Base-by-base conservation (phyloP, 306 rosid species). In the Cucurbita argyrosperma region DNA sequence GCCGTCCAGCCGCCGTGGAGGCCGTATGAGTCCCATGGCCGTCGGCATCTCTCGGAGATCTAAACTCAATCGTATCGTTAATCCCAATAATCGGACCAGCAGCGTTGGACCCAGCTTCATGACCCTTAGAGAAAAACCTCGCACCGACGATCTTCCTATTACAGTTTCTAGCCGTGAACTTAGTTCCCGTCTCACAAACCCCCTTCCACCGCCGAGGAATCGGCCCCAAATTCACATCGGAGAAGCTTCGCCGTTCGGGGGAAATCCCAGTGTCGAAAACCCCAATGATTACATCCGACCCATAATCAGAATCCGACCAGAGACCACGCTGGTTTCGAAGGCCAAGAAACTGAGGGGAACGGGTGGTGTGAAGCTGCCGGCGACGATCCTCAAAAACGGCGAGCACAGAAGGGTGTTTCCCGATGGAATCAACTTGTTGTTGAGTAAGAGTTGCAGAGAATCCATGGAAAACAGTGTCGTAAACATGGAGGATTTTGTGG, bases 11-110 rank as follows among this genome's bases (percentile, higher is more conserved):
- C 1, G 96, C 98, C 5, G 98, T 92, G 9, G 96, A 88, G 0
- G 98, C 98, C 4, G 98, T 92, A 79, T 92, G 98, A 8, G 96
- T 90, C 6, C 98, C 98, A 45, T 92, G 98, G 2, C 98, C 98
- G 53, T 92, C 98, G 21, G 96, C 91, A 30, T 90, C 98, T 51
- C 98, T 83, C 13, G 98, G 96, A 0, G 98, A 92, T 18, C 96
- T 84, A 18, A 75, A 92, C 70, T 92, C 96, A 1, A 86, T 70
- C 0, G 98, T 90, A 30, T 86, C 91, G 75, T 92, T 92, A 55
- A 87, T 80, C 0, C 87, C 84, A 1, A 80, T 69, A 0, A 87
- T 43, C 15, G 88, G 91, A 12, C 96, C 95, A 0, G 85, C 77
- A 4, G 80, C 78, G 18, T 54, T 51, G 8, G 82, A 67, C 4